Base-by-base conservation (phyloP, 306 rosid genomes). In the Pyrus pyrifolia region DNA sequence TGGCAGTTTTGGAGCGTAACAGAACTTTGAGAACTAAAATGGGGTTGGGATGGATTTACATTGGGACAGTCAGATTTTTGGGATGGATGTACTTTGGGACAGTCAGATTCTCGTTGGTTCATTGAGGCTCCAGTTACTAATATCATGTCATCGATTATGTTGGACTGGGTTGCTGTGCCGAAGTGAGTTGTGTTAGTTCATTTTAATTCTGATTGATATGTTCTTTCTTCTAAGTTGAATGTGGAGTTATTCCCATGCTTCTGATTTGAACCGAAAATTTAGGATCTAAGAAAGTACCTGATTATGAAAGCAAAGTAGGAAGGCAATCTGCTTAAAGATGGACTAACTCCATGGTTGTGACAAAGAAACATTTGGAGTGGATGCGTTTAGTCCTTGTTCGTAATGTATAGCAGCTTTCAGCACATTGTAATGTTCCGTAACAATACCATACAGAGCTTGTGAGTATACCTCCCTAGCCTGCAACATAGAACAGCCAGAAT, bases 341-440 rank as follows among this genome's bases (percentile, higher is more conserved):
- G 84, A 80, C 89, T 90, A 91, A 83, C 76, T 84, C 97, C 99
- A 91, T 11, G 97, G 92, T 81, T 96, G 99, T 33, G 97, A 88
- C 88, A 96, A 79, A 78, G 91, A 84, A 70, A 96, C 85, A 74
- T 53, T 79, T 8, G 89, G 86, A 53, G 80, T 87, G 70, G 98
- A 89, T 65, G 97, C 97, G n/a, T 57, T 30, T 35, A 85, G 76
- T 80, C 97, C 99, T 82, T 83, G 83, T 75, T 72, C 79, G 44
- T 89, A 86, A 49, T 89, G 88, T 77, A 93, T 63, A 19, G 99
- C 97, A 64, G 90, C 83, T 83, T 88, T 89, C 68, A 96, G 90
- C 82, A 96, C 97, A 77, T 79, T 72, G 89, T 92, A 96, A 79
- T 96, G 99, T 80, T 78, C 84, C 5, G 78, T 77, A 75, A 96